A percentile compares a stretch with the other conserved stretches of the same genome.
phyloP scores from a whole-genome alignment of 306 rosid species.

The Calophaca sinica region DNA sequence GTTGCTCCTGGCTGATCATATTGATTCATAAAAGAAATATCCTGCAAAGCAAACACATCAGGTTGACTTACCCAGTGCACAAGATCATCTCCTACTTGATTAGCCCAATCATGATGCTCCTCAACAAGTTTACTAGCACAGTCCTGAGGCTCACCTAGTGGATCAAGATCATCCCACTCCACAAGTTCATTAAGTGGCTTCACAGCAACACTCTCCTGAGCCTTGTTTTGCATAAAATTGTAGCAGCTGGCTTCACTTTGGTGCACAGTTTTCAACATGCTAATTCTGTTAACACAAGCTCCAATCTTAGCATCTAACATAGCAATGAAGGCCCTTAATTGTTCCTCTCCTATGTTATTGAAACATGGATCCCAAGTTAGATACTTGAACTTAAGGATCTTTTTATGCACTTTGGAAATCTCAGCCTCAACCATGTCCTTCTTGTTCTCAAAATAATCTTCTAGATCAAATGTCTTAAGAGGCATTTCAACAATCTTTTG shows the following conservation, averaged over 20 bases:
- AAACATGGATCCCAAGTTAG: conserved; percentile 41
- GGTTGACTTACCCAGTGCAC: too few species aligned
- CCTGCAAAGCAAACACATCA: too few species aligned
- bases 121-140: too few species aligned
- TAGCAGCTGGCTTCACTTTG: not conserved
- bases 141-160: too few species aligned
- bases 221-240: too few species aligned
- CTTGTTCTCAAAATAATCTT: conserved; percentile 24
- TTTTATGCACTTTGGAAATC: conserved; percentile 14
- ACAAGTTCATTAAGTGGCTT: too few species aligned
- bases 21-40: too few species aligned
- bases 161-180: too few species aligned
- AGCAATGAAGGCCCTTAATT: not conserved
- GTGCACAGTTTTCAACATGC: conserved; percentile 14
- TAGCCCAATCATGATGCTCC: too few species aligned
- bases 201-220: too few species aligned
- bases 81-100: too few species aligned
- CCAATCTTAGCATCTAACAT: conserved; percentile 35
- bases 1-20: too few species aligned
- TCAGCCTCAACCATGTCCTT: conserved; percentile 29
- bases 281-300: conserved; percentile 1
- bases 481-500: not conserved
- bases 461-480: not conserved
- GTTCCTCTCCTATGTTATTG: not conserved
- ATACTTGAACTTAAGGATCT: conserved; percentile 17